phyloP scores from a whole-genome alignment of 257 asterid genomes.

The Orobanche coerulescens region DNA sequence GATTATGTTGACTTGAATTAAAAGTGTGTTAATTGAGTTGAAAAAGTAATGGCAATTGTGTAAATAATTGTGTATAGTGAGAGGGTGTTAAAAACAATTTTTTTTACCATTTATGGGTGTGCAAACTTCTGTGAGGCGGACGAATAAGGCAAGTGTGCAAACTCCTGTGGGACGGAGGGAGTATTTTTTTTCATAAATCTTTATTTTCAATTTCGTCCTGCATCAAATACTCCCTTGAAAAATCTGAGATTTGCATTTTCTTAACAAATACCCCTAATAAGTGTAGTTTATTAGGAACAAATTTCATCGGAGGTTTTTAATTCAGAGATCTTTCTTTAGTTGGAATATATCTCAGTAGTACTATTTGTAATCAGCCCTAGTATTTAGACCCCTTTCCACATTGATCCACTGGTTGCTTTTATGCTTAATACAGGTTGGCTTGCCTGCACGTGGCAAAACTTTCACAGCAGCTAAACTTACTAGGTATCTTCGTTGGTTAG shows the following conservation, averaged over 20 bases:
- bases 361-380: not conserved
- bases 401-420: conserved; percentile 15
- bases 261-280: not conserved
- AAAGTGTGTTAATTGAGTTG: no score
- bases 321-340: not conserved
- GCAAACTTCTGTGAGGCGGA: no score
- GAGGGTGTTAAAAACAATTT: no score
- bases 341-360: not conserved
- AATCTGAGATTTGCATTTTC: not conserved
- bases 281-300: not conserved
- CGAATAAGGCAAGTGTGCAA: no score
- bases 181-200: no score
- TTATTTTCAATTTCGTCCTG: no score
- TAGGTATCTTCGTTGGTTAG: conserved; percentile 98
- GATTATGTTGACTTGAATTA: no score
- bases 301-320: not conserved
- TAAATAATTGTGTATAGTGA: no score
- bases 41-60: no score
- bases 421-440: conserved; percentile 65
- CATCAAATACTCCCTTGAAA: not conserved
- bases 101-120: no score
- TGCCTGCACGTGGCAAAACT: conserved; percentile 99
- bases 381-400: not conserved
- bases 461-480: conserved; percentile 99
- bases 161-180: no score